Percentiles rank a stretch among this genome's conserved stretches.
These are phyloP conservation scores for Talaromyces trachyspermus DNA, from an alignment of 495 filamentous ascomycete genomes.

Conservation along the genomic window DNA sequence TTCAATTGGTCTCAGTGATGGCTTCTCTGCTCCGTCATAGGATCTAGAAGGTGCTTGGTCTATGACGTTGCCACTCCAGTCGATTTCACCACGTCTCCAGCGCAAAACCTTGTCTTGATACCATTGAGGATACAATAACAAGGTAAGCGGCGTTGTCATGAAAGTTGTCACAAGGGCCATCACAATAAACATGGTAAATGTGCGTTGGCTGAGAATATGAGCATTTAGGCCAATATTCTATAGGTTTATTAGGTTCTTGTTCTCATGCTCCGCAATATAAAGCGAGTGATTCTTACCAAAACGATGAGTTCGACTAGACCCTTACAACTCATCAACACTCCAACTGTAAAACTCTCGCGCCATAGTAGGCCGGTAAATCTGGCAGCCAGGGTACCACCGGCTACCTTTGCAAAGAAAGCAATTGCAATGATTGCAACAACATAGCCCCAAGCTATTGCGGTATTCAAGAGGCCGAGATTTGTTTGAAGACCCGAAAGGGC, in stretches of 20 bases:
- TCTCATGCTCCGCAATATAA: background rate
- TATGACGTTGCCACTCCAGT: constrained; percentile 67
- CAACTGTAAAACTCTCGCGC: constrained; percentile 89
- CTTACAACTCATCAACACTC: constrained; percentile 95
- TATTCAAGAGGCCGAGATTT: constrained; percentile 77
- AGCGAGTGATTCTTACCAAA: constrained; percentile 49
- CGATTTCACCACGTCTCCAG: constrained; percentile 89
- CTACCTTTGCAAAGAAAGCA: constrained; percentile 80
- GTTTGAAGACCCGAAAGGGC: constrained; percentile 87
- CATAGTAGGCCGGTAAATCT: constrained; percentile 72
- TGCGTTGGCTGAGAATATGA: constrained; percentile 73
- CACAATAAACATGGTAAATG: constrained; percentile 98
- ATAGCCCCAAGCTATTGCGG: constrained; percentile 84
- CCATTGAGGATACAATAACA: constrained; percentile 72
- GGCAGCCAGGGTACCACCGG: constrained; percentile 78
- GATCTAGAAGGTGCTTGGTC: constrained; percentile 22
- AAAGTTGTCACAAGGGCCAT: constrained; percentile 95
- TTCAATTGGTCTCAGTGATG: constrained; percentile 27
- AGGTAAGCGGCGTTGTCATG: constrained; percentile 76
- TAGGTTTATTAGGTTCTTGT: constrained; percentile 6
- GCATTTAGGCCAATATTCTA: constrained; percentile 95
- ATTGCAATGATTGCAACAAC: constrained; percentile 76
- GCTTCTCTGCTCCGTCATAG: constrained; percentile 29
- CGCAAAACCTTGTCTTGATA: constrained; percentile 86
- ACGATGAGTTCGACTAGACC: constrained; percentile 95